Base-by-base conservation (phyloP, 352 stramenopile genomes). In the Thraustotheca clavata region DNA sequence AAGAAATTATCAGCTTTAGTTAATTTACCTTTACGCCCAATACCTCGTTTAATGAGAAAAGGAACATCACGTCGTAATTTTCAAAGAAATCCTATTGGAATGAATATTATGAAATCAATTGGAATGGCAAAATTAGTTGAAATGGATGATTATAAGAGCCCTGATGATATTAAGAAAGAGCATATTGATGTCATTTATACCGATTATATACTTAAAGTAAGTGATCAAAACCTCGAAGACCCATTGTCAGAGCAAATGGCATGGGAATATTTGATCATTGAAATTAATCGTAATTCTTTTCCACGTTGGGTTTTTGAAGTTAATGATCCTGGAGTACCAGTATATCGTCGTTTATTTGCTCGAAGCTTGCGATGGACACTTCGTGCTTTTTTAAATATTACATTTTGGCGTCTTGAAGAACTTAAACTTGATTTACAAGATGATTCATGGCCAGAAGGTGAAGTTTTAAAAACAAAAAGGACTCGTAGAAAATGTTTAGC, bases 321-420 rank as follows among this genome's bases (percentile, higher is more conserved):
- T 18, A 33, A 65, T 16, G 57, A 65, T 33, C 16, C 24, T 27
- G 8, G 34, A 0, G 31, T 11, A 2, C 32, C 57, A 9, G 7
- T 14, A 18, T 1, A 20, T 16, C 24, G 46, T 16, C 57, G 57
- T 26, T 11, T 16, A 4, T n/a, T n/a, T 11, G 47, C 57, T 7
- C 24, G 24, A 18, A n/a, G 24, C 26, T 43, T 40, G 22, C 57
- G 57, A 6, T 34, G 27, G 1, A 7, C 57, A 8, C 38, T 65
- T 11, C 57, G 57, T 9, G 57, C n/a, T 11, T 20, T 65, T 14
- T n/a, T 65, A 31, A 54, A 35, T 20, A 29, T 83, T 8, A 72
- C 75, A 6, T 85, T 87, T 59, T 87, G 77, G 77, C 70, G 77
- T 3, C 70, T 80, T 36, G 75, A 85, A 65, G 76, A 85, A 24